A percentile compares a stretch with the other conserved stretches of the same genome.
These are phyloP conservation scores for Syzygium oleosum DNA, from an alignment of 345 rosid genomes.

Conservation along the genomic window DNA sequence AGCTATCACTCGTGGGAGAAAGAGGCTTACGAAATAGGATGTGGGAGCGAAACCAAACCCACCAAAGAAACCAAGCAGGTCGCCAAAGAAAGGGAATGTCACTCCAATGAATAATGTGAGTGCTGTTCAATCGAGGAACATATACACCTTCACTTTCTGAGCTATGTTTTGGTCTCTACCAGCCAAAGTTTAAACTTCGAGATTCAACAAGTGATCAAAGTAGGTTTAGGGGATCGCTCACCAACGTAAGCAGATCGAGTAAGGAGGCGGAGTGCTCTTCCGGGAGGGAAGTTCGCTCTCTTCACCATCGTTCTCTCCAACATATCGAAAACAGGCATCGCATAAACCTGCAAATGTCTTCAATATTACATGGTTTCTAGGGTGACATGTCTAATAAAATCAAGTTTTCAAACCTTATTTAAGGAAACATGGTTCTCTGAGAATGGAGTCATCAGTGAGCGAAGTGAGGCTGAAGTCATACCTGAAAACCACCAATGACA, in stretches of 20 bases:
- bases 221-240: slow-evolving; percentile 9
- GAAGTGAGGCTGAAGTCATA: neutral
- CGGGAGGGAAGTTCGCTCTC: slow-evolving; percentile 44
- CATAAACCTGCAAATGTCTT: slow-evolving; percentile 44
- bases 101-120: slow-evolving; percentile 77
- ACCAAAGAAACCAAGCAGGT: slow-evolving; percentile 94
- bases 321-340: slow-evolving; percentile 87
- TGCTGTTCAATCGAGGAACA: slow-evolving; percentile 30
- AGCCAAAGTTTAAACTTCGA: neutral
- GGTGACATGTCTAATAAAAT: neutral
- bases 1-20: neutral
- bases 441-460: neutral
- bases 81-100: slow-evolving; percentile 92
- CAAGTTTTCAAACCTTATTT: too few species aligned
- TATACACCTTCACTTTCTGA: neutral
- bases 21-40: slow-evolving; percentile 66
- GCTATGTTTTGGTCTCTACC: too few species aligned
- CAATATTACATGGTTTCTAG: neutral
- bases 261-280: slow-evolving; percentile 44
- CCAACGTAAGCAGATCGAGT: slow-evolving; percentile 83
- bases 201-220: neutral
- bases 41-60: slow-evolving; percentile 95
- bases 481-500: slow-evolving; percentile 93
- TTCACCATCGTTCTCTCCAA: slow-evolving; percentile 56
- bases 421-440: too few species aligned